phyloP scores from a whole-genome alignment of 2,329 filamentous ascomycete genomes.

The Diaporthe sp. region DNA sequence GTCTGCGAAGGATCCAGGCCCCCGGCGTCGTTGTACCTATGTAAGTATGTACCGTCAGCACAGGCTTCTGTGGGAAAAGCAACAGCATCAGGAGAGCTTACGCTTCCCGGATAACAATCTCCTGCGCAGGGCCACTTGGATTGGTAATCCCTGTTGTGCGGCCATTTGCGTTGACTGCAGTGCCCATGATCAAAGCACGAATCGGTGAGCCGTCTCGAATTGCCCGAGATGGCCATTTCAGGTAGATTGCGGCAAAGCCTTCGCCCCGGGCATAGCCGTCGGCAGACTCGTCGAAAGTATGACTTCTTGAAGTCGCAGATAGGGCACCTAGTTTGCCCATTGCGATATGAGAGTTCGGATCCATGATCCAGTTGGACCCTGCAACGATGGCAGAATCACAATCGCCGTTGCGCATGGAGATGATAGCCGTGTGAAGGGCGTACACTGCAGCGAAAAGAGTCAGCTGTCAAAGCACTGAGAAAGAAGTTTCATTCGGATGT shows the following conservation, averaged over 20 bases:
- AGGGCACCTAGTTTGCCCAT: slow-evolving; percentile 51
- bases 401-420: slow-evolving; percentile 55
- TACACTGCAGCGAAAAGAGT: slow-evolving; percentile 37
- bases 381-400: slow-evolving; percentile 48
- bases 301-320: slow-evolving; percentile 50
- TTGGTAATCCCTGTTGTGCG: slow-evolving; percentile 37
- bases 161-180: slow-evolving; percentile 57
- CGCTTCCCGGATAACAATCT: slow-evolving; percentile 30
- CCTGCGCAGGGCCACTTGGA: slow-evolving; percentile 24
- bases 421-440: slow-evolving; percentile 47
- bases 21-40: slow-evolving; percentile 44
- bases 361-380: slow-evolving; percentile 51
- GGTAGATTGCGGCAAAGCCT: slow-evolving; percentile 57
- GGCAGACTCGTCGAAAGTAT: slow-evolving; percentile 48
- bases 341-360: slow-evolving; percentile 46
- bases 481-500: too few relatives aligned
- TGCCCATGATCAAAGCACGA: slow-evolving; percentile 55
- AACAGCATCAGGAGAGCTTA: not conserved
- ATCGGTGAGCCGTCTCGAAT: slow-evolving; percentile 61
- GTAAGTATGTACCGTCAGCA: not conserved
- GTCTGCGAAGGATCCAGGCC: slow-evolving; percentile 44
- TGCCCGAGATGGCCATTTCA: slow-evolving; percentile 63
- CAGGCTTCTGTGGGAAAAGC: fast-evolving
- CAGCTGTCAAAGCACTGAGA: too few relatives aligned
- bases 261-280: slow-evolving; percentile 72